Base-by-base conservation (phyloP, 495 filamentous ascomycete species). In the Endocarpon pusillum region DNA sequence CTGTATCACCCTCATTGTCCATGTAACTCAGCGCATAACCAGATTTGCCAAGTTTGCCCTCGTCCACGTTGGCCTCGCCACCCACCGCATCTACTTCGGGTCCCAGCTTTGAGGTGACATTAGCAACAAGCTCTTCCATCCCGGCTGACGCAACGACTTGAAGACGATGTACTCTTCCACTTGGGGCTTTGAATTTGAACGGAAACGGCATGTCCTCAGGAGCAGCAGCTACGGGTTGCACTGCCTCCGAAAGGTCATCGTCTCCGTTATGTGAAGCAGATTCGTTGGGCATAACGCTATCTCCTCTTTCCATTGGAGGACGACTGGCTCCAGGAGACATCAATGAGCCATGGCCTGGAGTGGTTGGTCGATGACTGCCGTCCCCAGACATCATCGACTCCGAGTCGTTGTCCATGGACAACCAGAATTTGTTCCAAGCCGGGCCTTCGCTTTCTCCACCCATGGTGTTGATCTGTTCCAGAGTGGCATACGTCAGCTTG, bases 351-450 rank as follows among this genome's bases (percentile, higher is more conserved):
- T 62, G 51, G 48, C 63, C 59, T 45, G 77, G 48, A 42, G 76
- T 63, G 46, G 73, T 53, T 30, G 68, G 52, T 39, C 65, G 61
- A 34, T 76, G 74, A 43, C 67, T 71, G 35, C 81, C 79, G 37
- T 84, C 81, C 29, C 91, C 89, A 36, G 89, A 99, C 41, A 96
- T 73, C 64, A 92, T 78, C 1, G 89, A 97, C 54, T 96, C 89
- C 3, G 87, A 89, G 48, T 94, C 89, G 46, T 91, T 75, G 55
- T 94, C 86, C 42, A 97, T 71, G 3, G 89, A 94, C 35, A 96
- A 62, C 89, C 89, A 97, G 62, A 97, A 97, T 59, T 94, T 96
- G 61, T 94, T 93, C 89, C 89, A 97, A 10, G 89, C 89, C 11
- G 89, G 89, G 0, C 89, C 89, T 55, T 96, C 89, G 43, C 73